Evolutionary conservation across 148 eudicot genomes (phyloP).

Genomic region (Dianthus caryophyllus): DNA sequence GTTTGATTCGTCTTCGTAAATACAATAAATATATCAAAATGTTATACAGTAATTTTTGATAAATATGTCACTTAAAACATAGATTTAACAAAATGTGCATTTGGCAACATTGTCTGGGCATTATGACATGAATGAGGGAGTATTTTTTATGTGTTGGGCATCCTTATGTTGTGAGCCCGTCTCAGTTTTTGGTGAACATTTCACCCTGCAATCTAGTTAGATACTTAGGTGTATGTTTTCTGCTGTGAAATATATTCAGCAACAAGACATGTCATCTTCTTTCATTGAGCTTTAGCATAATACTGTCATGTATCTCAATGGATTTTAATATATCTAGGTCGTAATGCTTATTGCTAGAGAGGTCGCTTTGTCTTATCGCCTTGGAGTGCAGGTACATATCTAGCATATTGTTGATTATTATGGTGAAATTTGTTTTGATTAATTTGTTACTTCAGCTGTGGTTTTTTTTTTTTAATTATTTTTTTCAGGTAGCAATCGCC

Average conservation of each 20-base stretch:
- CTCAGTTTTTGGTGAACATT: background rate
- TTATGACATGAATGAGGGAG: no score
- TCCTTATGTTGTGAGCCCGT: background rate
- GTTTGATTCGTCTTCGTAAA: no score
- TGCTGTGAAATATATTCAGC: background rate
- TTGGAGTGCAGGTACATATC: slow-evolving; percentile 76
- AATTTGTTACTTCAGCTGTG: background rate
- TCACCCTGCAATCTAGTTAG: background rate
- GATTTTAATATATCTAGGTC: slow-evolving; percentile 41
- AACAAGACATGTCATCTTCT: background rate
- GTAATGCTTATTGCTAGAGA: slow-evolving; percentile 85
- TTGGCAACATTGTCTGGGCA: no score
- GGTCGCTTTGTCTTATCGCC: slow-evolving; percentile 68
- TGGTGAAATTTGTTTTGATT: background rate
- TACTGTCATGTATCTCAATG: background rate
- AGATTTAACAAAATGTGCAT: no score
- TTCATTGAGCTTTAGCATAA: background rate
- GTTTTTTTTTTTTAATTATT: no score
- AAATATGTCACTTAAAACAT: no score
- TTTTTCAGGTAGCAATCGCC: slow-evolving; percentile 78
- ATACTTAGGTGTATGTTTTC: background rate
- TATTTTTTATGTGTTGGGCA: background rate
- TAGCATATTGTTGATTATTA: slow-evolving; percentile 2
- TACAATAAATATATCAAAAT: no score
- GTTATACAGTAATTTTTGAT: no score